phyloP scores from a whole-genome alignment of 2,329 filamentous ascomycete genomes.

The Apiospora koreana region DNA sequence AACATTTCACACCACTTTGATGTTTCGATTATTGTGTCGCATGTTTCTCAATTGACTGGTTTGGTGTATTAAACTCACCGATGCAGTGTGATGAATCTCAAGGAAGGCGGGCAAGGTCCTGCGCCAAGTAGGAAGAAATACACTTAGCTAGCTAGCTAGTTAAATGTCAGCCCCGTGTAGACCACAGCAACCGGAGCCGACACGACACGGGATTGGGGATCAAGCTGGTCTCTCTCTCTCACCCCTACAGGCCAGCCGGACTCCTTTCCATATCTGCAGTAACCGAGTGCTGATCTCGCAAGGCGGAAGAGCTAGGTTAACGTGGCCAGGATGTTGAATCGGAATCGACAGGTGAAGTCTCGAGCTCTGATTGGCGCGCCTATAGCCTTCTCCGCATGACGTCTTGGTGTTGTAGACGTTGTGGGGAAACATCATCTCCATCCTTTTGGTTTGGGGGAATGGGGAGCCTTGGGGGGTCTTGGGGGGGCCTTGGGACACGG shows the following conservation, averaged over 20 bases:
- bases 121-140: no score
- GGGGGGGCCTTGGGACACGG: no score
- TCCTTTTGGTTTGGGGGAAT: not conserved
- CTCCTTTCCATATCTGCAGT: not conserved
- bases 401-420: not conserved
- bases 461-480: no score
- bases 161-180: no score
- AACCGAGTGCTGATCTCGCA: not conserved
- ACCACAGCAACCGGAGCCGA: not conserved
- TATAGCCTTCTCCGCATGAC: slow-evolving; percentile 4
- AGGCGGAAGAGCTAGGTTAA: not conserved
- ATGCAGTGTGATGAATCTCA: not conserved
- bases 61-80: no score
- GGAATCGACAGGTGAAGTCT: not conserved
- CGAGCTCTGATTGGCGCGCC: not conserved
- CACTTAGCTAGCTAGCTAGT: not conserved
- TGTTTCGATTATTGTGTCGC: not conserved
- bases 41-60: not conserved
- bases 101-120: not conserved
- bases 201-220: not conserved
- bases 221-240: not conserved
- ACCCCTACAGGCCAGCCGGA: not conserved
- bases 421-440: not conserved
- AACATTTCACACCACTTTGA: not conserved
- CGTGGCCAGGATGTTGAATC: not conserved